Evolutionary conservation across 176 grass and related monocot genomes (phyloP).

Genomic region (Pontederia crassipes): DNA sequence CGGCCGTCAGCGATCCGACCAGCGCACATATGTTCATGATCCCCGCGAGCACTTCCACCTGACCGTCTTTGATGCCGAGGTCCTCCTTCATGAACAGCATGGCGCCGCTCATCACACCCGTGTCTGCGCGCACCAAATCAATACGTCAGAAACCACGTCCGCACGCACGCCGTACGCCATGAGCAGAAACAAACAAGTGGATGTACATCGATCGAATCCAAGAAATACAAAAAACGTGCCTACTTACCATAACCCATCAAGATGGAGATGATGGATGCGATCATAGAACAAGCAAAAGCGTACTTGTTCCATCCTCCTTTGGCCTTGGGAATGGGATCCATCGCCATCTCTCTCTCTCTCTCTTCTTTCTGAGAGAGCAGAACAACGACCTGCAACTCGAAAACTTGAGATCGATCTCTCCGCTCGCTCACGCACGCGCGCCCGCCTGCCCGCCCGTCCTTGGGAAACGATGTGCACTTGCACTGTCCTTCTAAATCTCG

Average conservation of each 20-base stretch:
- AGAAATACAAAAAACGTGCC: not conserved
- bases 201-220: no score
- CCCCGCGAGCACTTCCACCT: constrained; percentile 3
- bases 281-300: constrained; percentile 50
- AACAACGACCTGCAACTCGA: no score
- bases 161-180: no score
- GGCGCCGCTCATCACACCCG: constrained; percentile 19
- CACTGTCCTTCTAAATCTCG: no score
- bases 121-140: not conserved
- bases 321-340: no score
- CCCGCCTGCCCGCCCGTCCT: no score
- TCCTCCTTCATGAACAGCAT: constrained; percentile 13
- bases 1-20: constrained; percentile 11
- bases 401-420: no score
- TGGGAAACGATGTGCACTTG: no score
- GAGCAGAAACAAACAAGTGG: no score
- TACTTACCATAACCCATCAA: constrained; percentile 64
- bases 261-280: constrained; percentile 74
- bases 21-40: constrained; percentile 15
- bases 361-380: no score
- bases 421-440: no score
- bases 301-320: constrained; percentile 33
- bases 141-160: no score
- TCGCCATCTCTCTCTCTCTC: not conserved
- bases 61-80: constrained; percentile 5